These are phyloP conservation scores for Pulveroboletus sp. DNA, from an alignment of 768 basidiomycete genomes.

Conservation along the genomic window DNA sequence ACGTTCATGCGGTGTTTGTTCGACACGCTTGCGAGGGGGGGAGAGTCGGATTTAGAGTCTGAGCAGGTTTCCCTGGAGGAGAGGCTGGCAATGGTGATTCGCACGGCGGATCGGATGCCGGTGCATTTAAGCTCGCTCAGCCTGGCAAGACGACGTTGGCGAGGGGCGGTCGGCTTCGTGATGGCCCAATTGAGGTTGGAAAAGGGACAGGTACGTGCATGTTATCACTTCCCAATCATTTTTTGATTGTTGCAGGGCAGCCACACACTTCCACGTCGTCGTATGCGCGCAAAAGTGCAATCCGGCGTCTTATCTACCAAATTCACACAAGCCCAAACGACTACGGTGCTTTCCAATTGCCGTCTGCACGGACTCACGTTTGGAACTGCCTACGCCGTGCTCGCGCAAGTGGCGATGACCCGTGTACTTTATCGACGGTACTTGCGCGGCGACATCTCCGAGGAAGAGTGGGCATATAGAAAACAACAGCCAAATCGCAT, in stretches of 20 bases:
- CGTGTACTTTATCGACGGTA: too few relatives aligned
- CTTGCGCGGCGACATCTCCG: too few relatives aligned
- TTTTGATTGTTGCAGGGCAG: conserved; percentile 42
- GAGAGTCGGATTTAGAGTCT: not conserved
- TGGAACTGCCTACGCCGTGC: conserved; percentile 46
- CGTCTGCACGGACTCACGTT: conserved; percentile 45
- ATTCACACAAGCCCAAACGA: conserved; percentile 32
- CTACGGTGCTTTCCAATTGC: conserved; percentile 36
- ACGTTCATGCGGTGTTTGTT: conserved; percentile 45
- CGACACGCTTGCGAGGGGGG: conserved; percentile 33
- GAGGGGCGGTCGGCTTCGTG: conserved; percentile 38
- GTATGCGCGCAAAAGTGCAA: conserved; percentile 34
- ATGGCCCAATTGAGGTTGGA: conserved; percentile 33
- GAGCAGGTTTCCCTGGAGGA: conserved; percentile 30
- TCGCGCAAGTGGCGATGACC: too few relatives aligned
- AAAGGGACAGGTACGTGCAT: conserved; percentile 35
- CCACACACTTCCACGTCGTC: conserved; percentile 49
- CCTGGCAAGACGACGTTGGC: conserved; percentile 43
- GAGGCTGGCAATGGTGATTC: conserved; percentile 39
- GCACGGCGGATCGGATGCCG: conserved; percentile 41
- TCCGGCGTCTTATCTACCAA: conserved; percentile 22
- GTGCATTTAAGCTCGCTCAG: conserved; percentile 26
- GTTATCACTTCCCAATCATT: not conserved
- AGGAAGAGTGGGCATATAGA: conserved; percentile 54
- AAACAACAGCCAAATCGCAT: conserved; percentile 47